A percentile compares a stretch with the other conserved stretches of the same genome.
These are phyloP conservation scores for Trichoderma erinaceum DNA, from an alignment of 495 filamentous ascomycete genomes.

Conservation along the genomic window DNA sequence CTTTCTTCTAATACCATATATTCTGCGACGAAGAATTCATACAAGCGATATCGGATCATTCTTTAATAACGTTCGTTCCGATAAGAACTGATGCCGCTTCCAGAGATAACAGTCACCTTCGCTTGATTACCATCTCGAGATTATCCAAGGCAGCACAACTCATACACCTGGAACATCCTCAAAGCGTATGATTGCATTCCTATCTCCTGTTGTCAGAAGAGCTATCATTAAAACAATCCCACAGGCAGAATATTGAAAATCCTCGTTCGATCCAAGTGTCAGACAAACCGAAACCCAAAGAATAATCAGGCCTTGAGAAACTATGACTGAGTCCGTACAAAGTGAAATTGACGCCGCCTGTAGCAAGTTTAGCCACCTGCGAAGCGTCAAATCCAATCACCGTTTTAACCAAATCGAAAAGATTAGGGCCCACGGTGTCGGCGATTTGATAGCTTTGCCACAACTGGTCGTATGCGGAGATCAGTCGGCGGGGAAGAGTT, in stretches of 20 bases:
- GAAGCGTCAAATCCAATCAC: background rate
- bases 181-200: no score
- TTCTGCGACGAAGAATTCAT: no score
- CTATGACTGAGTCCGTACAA: background rate
- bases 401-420: constrained; percentile 11
- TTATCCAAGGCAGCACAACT: no score
- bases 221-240: no score
- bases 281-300: background rate
- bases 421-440: background rate
- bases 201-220: no score
- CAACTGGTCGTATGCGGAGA: constrained; percentile 42
- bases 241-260: background rate
- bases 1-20: no score
- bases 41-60: no score
- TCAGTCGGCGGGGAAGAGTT: constrained; percentile 50
- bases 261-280: background rate
- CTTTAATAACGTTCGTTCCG: no score
- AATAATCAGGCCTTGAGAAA: background rate
- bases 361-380: background rate
- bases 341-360: background rate
- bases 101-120: no score
- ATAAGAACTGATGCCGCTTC: no score
- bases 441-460: background rate
- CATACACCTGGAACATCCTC: no score
- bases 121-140: no score